Conservation (phyloP, 129 eudicot species). For the Dittrichia graveolens region DNA sequence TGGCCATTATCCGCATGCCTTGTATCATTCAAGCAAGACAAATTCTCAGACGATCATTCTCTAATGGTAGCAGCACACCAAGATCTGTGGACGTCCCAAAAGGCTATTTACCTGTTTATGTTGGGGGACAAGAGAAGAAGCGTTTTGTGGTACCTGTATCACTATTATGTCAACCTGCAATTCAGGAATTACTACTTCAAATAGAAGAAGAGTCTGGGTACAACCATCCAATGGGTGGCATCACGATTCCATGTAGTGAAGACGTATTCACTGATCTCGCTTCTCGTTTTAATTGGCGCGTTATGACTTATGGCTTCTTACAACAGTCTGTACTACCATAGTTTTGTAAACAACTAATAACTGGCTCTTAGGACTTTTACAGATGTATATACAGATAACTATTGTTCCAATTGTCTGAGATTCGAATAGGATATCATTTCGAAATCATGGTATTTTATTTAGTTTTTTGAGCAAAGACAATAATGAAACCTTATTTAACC, state of each 20-base stretch:
- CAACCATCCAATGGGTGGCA: slow-evolving; percentile 56
- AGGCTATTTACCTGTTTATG: slow-evolving; percentile 58
- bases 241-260: slow-evolving; percentile 53
- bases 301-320: not conserved
- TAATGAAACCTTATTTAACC: too few relatives aligned
- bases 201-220: slow-evolving; percentile 63
- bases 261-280: slow-evolving; percentile 16
- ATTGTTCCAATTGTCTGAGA: too few relatives aligned
- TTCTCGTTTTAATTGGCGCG: not conserved
- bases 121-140: slow-evolving; percentile 46
- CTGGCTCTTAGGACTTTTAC: too few relatives aligned
- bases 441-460: too few relatives aligned
- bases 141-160: slow-evolving; percentile 49
- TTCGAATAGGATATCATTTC: too few relatives aligned
- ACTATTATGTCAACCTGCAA: slow-evolving; percentile 40
- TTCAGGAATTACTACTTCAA: slow-evolving; percentile 35
- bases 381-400: too few relatives aligned
- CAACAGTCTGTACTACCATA: too few relatives aligned
- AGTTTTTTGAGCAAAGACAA: too few relatives aligned
- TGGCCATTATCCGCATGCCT: slow-evolving; percentile 22
- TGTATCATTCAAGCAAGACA: slow-evolving; percentile 24
- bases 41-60: slow-evolving; percentile 10
- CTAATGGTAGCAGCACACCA: slow-evolving; percentile 13
- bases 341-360: too few relatives aligned
- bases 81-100: slow-evolving; percentile 12